These are phyloP conservation scores for Naematelia aurantialba DNA, from an alignment of 768 basidiomycete genomes.

Conservation along the genomic window DNA sequence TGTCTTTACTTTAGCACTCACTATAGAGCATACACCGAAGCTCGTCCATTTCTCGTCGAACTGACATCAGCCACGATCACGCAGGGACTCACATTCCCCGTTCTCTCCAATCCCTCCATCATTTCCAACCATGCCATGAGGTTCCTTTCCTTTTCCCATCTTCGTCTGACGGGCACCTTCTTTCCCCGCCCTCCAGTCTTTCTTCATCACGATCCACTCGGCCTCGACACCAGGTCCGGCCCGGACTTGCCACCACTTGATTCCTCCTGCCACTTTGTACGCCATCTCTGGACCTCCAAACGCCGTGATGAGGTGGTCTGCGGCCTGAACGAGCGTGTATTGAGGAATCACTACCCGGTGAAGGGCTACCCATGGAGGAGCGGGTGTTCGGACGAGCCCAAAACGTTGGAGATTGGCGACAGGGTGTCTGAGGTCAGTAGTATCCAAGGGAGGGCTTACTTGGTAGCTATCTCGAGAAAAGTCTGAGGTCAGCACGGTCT, in stretches of 20 bases:
- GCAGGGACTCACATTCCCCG: conserved; percentile 27
- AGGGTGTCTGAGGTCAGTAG: conserved; percentile 57
- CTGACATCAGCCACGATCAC: conserved; percentile 25
- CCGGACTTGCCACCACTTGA: conserved; percentile 97
- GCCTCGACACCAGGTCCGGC: conserved; percentile 75
- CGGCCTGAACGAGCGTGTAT: conserved; percentile 70
- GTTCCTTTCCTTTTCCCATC: conserved; percentile 4
- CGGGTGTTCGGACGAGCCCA: conserved; percentile 70
- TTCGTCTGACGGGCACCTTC: conserved; percentile 48
- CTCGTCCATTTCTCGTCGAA: conserved; percentile 67
- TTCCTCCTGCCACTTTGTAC: conserved; percentile 72
- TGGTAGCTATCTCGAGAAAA: conserved; percentile 69
- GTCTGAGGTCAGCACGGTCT: conserved; percentile 48
- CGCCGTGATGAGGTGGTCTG: conserved; percentile 66
- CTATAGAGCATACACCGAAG: conserved; percentile 78
- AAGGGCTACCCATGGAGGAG: conserved; percentile 78
- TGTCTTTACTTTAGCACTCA: conserved; percentile 54
- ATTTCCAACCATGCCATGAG: conserved; percentile 4
- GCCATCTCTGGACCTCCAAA: conserved; percentile 74
- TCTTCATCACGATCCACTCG: conserved; percentile 82
- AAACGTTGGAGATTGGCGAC: conserved; percentile 79
- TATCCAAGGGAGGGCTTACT: conserved; percentile 23
- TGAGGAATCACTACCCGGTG: conserved; percentile 69
- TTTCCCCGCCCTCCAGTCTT: conserved; percentile 70
- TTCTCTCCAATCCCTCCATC: conserved; percentile 14